Evolutionary conservation across 2,329 filamentous ascomycete species (phyloP), one percentile per base, ranked within the genome.

Genomic region (Graphium sp.): DNA sequence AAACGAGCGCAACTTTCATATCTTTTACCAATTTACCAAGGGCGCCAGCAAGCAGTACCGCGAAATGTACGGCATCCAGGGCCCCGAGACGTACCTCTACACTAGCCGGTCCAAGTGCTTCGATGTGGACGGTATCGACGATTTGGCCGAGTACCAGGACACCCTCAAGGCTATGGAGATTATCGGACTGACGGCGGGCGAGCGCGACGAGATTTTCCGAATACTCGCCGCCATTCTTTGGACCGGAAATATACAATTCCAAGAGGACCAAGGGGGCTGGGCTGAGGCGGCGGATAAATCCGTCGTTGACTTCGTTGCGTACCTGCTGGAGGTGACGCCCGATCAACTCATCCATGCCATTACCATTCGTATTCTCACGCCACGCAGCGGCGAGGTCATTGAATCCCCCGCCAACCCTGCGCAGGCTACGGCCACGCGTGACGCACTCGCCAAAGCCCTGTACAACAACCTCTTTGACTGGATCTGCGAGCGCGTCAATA

Each of bases 1-100:
- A 33, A 92, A 94, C 50, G 89, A 98, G 64, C 74, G 89, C 41
- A 95, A 93, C 56, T 98, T 98, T 53, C 89, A 98, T 56, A 95
- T 98, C 44, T 98, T 98, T 52, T 98, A 98, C 56, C 89, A 98
- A 52, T 94, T 95, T 52, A 82, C 89, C 26, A 98, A 95, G 56
- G 84, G 81, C 4, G 87, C 87, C 7, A 79, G 84, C n/a, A 66
- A 77, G 40, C 71, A 77, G 34, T 91, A 95, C 53, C 67, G 83
- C 48, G 74, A 89, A 44, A 74, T 62, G n/a, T 94, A 82, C 46
- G 89, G 89, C 28, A 62, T 98, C 13, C 87, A 95, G 49, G 77
- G 78, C 41, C 89, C 89, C 15, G 80, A 92, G 44, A 82, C 84
- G 19, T 98, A 98, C 51, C 58, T 81, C 15, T 98, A 98, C 50